A percentile compares a stretch with the other conserved stretches of the same genome.
phyloP scores from a whole-genome alignment of 352 stramenopile species.

The Peronosclerospora sorghi region DNA sequence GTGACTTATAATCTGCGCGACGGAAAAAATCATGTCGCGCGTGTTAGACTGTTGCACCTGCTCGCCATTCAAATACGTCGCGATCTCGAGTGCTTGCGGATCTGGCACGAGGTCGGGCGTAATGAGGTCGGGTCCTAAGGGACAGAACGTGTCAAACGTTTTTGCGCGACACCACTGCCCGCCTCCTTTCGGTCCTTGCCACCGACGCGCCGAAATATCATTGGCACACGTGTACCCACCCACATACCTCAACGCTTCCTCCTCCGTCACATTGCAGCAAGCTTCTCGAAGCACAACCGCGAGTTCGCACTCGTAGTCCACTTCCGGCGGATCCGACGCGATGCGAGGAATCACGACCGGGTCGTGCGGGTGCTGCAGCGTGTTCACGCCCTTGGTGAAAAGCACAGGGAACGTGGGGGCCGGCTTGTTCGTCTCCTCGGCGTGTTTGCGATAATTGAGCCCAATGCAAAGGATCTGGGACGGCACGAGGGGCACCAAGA shows the following conservation, averaged over 20 bases:
- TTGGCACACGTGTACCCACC: slow-evolving; percentile 83
- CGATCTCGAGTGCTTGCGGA: slow-evolving; percentile 64
- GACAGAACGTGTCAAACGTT: slow-evolving; percentile 87
- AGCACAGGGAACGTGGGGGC: slow-evolving; percentile 70
- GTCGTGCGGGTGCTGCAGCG: slow-evolving; percentile 65
- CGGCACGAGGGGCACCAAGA: slow-evolving; percentile 71
- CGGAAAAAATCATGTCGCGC: slow-evolving; percentile 86
- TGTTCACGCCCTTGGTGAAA: slow-evolving; percentile 83
- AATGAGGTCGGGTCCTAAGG: slow-evolving; percentile 78
- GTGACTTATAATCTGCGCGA: slow-evolving; percentile 81
- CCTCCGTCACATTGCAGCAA: slow-evolving; percentile 72
- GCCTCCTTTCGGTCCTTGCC: slow-evolving; percentile 78
- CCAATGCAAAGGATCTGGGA: slow-evolving; percentile 81
- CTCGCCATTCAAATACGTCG: slow-evolving; percentile 72
- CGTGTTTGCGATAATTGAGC: slow-evolving; percentile 87
- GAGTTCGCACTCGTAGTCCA: slow-evolving; percentile 89
- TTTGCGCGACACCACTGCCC: slow-evolving; percentile 86
- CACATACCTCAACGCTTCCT: slow-evolving; percentile 79
- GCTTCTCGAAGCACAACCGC: slow-evolving; percentile 77
- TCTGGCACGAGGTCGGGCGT: slow-evolving; percentile 62
- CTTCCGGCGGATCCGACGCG: slow-evolving; percentile 45
- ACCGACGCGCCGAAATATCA: slow-evolving; percentile 82
- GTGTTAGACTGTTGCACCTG: slow-evolving; percentile 84
- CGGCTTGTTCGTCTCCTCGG: slow-evolving; percentile 79
- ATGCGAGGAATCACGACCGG: slow-evolving; percentile 75